Evolutionary conservation across 2,329 filamentous ascomycete genomes (phyloP).

Genomic region (Claviceps digitariae): DNA sequence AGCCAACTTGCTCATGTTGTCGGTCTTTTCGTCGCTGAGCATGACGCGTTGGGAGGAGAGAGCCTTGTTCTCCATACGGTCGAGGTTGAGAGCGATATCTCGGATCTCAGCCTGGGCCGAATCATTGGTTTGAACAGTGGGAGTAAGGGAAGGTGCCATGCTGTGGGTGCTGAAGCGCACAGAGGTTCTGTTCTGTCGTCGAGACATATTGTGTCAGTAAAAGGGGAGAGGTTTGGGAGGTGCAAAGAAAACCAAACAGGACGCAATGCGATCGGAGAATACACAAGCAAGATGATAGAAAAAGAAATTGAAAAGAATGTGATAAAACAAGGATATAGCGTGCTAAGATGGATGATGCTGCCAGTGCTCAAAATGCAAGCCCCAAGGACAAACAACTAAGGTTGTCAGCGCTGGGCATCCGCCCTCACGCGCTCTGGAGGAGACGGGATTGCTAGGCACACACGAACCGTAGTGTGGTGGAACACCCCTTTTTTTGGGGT

Average conservation of each 20-base stretch:
- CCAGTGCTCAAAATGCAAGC: not conserved
- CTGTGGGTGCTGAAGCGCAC: conserved; percentile 48
- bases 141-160: conserved; percentile 46
- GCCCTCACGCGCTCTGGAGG: not conserved
- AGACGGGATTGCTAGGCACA: conserved; percentile 1
- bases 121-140: conserved; percentile 38
- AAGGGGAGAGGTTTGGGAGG: not conserved
- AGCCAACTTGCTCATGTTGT: conserved; percentile 73
- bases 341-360: not conserved
- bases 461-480: conserved; percentile 2
- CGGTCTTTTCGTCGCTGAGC: conserved; percentile 65
- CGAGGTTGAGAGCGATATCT: conserved; percentile 66
- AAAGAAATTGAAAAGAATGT: not conserved
- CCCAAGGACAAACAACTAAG: not conserved
- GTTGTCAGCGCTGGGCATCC: not conserved
- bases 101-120: conserved; percentile 43
- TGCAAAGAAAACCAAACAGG: not conserved
- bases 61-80: conserved; percentile 82
- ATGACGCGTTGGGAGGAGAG: conserved; percentile 61
- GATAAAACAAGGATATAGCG: not conserved
- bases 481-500: not conserved
- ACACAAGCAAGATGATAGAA: not conserved
- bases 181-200: conserved; percentile 35
- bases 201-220: conserved; percentile 8
- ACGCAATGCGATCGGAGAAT: not conserved